Evolutionary conservation across 2,329 filamentous ascomycete species (phyloP).

Genomic region (Drechmeria coniospora): DNA sequence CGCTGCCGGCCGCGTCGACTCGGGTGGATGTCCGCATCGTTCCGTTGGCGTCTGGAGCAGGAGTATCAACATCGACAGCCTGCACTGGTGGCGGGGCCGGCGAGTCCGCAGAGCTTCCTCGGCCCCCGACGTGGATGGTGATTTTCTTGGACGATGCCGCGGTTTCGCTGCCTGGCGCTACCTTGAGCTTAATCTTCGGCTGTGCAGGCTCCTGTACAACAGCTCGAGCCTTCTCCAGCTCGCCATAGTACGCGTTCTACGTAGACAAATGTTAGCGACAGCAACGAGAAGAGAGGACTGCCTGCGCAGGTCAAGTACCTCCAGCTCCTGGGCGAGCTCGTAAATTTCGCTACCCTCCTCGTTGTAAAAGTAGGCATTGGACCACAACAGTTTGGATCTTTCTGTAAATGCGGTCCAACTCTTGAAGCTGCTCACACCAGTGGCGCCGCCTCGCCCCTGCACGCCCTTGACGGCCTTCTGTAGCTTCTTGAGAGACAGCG

Average conservation of each 20-base stretch:
- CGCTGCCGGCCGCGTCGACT: constrained; percentile 25
- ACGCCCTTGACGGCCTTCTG: constrained; percentile 64
- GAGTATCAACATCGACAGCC: constrained; percentile 7
- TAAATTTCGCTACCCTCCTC: constrained; percentile 83
- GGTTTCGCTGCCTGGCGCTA: constrained; percentile 33
- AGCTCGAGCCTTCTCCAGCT: constrained; percentile 56
- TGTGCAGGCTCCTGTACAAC: constrained; percentile 57
- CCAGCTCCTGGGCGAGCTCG: constrained; percentile 58
- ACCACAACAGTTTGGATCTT: constrained; percentile 68
- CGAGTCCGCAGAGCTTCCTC: constrained; percentile 37
- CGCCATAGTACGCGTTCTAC: constrained; percentile 53
- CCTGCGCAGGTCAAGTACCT: constrained; percentile 50
- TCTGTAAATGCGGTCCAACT: constrained; percentile 72
- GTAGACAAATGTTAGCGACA: constrained; percentile 6
- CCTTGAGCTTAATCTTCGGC: constrained; percentile 69
- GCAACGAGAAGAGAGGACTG: too few relatives aligned
- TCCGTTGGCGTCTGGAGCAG: constrained; percentile 12
- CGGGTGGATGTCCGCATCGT: constrained; percentile 7
- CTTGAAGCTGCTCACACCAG: constrained; percentile 54
- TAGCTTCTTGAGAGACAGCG: constrained; percentile 61
- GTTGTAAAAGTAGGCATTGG: constrained; percentile 78
- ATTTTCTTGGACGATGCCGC: constrained; percentile 43
- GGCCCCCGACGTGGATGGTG: constrained; percentile 53
- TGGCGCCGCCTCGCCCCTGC: constrained; percentile 49
- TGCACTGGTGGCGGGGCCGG: constrained; percentile 26